Conservation (phyloP, 768 basidiomycete species). For the Lactarius tabidus region DNA sequence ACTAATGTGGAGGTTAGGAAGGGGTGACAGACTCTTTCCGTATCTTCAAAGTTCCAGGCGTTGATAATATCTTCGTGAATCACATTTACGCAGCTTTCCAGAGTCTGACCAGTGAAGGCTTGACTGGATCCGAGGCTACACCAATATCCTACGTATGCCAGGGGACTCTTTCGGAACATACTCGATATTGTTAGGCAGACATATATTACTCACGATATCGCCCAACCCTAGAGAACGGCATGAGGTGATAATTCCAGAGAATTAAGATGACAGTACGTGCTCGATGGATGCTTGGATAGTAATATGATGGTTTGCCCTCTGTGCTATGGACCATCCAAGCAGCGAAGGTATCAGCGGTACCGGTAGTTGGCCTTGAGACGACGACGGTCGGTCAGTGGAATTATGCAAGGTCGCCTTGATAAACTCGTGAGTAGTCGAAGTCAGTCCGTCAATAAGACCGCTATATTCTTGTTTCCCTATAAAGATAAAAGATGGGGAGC, state of each 20-base stretch:
- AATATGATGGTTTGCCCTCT: constrained; percentile 1
- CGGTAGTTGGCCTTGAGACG: not conserved
- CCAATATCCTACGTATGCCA: constrained; percentile 12
- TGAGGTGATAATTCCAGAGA: not conserved
- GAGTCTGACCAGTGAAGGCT: not conserved
- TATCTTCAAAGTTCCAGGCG: constrained; percentile 1
- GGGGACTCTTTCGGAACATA: not conserved
- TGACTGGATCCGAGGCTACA: constrained; percentile 8
- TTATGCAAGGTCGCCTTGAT: not conserved
- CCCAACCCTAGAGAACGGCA: not conserved
- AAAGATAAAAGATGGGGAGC: not conserved
- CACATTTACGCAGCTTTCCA: not conserved
- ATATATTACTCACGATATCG: constrained; percentile 7
- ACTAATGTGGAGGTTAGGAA: not conserved
- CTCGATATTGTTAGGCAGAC: not conserved
- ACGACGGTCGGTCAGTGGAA: not conserved
- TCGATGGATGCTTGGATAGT: constrained; percentile 3
- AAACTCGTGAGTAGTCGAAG: not conserved
- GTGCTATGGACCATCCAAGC: constrained; percentile 13
- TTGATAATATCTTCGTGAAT: constrained; percentile 9
- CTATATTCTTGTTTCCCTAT: not conserved
- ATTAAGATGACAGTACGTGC: not conserved
- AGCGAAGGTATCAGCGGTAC: not conserved
- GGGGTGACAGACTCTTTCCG: not conserved
- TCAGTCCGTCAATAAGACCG: not conserved